Conservation (phyloP, 208 protist species). For the Paratrypanosoma confusum region DNA sequence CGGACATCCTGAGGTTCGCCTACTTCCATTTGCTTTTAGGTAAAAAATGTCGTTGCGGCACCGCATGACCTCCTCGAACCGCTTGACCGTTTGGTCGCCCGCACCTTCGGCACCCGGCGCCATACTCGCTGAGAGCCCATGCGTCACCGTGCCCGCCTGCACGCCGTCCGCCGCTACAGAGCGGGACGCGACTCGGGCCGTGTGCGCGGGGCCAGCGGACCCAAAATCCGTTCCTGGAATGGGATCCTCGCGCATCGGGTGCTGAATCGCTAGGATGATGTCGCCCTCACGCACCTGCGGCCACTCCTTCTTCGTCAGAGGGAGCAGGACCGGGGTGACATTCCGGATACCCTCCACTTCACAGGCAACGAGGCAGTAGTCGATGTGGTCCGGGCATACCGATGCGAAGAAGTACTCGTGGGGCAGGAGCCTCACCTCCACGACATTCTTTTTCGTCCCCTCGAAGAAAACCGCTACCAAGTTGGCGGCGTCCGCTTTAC, state of each 20-base stretch:
- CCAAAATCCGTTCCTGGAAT: too few relatives aligned
- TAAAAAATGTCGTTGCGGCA: slow-evolving; percentile 58
- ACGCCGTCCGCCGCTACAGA: neutral
- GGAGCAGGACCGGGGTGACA: slow-evolving; percentile 58
- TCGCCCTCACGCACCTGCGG: slow-evolving; percentile 69
- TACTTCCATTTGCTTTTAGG: slow-evolving; percentile 59
- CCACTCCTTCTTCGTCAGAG: slow-evolving; percentile 64
- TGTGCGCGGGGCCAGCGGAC: neutral
- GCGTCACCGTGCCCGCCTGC: neutral
- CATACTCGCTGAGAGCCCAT: slow-evolving; percentile 1
- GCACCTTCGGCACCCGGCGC: slow-evolving; percentile 1
- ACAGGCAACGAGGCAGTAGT: slow-evolving; percentile 85
- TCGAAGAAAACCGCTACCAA: slow-evolving; percentile 83
- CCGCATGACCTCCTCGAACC: slow-evolving; percentile 82
- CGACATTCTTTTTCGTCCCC: slow-evolving; percentile 65
- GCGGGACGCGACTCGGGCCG: neutral
- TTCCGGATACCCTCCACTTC: slow-evolving; percentile 59
- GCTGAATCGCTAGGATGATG: slow-evolving; percentile 76
- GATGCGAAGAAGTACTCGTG: slow-evolving; percentile 63
- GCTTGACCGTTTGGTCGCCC: slow-evolving; percentile 47
- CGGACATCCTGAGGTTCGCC: slow-evolving; percentile 65
- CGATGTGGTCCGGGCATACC: slow-evolving; percentile 74
- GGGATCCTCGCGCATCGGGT: slow-evolving; percentile 43
- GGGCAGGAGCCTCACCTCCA: slow-evolving; percentile 59
- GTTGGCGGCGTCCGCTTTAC: slow-evolving; percentile 15